A percentile compares a stretch with the other conserved stretches of the same genome.
Conservation (phyloP, 2,329 filamentous ascomycete genomes). For the Cyphellophora europaea region DNA sequence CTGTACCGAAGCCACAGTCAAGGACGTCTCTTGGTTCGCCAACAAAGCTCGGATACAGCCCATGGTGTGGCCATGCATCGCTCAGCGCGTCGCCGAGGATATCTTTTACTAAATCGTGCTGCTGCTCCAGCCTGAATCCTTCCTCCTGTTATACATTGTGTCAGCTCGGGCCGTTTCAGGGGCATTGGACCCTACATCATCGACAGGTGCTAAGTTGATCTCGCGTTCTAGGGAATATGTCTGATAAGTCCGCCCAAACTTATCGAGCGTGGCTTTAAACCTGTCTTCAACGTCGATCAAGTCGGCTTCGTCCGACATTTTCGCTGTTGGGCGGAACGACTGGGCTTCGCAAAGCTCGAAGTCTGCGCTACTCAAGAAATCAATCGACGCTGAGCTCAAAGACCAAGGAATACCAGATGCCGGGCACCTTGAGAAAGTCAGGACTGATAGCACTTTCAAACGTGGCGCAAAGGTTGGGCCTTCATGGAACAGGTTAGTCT, state of each 20-base stretch:
- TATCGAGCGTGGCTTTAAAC: neutral
- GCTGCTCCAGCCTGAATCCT: neutral
- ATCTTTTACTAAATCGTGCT: constrained; percentile 1
- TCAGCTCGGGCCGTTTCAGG: neutral
- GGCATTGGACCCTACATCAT: constrained; percentile 1
- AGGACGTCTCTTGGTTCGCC: constrained; percentile 8
- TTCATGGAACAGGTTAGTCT: no score
- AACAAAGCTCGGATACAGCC: constrained; percentile 7
- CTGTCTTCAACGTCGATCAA: neutral
- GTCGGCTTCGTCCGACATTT: no score
- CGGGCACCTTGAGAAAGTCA: no score
- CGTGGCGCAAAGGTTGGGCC: no score
- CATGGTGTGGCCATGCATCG: constrained; percentile 1
- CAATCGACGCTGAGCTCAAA: no score
- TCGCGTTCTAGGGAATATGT: constrained; percentile 8
- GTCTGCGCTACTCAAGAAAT: no score
- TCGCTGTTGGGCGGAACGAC: no score
- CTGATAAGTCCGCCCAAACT: constrained; percentile 9
- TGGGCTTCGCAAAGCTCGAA: no score
- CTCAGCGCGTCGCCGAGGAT: no score
- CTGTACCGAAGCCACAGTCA: constrained; percentile 11
- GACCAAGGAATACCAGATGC: no score
- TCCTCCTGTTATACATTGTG: neutral
- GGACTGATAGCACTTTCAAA: no score
- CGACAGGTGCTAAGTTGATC: constrained; percentile 9